Base-by-base conservation (phyloP, 768 basidiomycete species). In the Roridomyces roridus region DNA sequence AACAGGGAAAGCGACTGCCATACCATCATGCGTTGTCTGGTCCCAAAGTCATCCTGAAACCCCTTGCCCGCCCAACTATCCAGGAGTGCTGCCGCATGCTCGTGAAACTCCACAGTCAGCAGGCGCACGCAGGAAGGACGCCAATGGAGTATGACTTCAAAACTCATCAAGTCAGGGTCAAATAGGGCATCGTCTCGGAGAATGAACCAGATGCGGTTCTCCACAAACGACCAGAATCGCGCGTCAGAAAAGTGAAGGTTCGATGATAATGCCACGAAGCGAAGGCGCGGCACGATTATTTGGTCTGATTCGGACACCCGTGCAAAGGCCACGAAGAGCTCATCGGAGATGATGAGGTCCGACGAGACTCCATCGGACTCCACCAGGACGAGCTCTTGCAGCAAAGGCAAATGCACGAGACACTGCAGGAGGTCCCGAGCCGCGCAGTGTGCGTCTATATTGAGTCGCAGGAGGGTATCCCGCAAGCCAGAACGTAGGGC, bases 91-190 rank as follows among this genome's bases (percentile, higher is more conserved):
- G 11, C 4, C 10, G 20, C 53, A 8, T 21, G 37, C 10, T 2
- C 12, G 5, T 29, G 3, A 18, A 47, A 55, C 39, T 46, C 39
- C 12, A n/a, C 31, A 0, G 46, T 26, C 10, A 49, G 25, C 3
- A 28, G 40, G 3, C 55, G 40, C 8, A 14, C 14, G 18, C 55
- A 24, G 1, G 18, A 7, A 7, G 40, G 47, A 23, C 48, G 55
- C 46, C 47, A 56, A n/a, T 48, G 49, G 17, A 48, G 43, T 18
- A 43, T 34, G 34, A 42, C 20, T 24, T 56, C 40, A 7, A 48
- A 23, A 25, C 31, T 34, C n/a, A n/a, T n/a, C n/a, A n/a, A n/a
- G n/a, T n/a, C n/a, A n/a, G n/a, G n/a, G n/a, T n/a, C n/a, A n/a
- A n/a, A n/a, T n/a, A 25, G 4, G 20, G 31, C 12, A 8, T 9